Percentiles rank a stretch among this genome's conserved stretches.
Evolutionary conservation across 139 green algal genomes (phyloP).

Genomic region (Edaphochlamys debaryana): DNA sequence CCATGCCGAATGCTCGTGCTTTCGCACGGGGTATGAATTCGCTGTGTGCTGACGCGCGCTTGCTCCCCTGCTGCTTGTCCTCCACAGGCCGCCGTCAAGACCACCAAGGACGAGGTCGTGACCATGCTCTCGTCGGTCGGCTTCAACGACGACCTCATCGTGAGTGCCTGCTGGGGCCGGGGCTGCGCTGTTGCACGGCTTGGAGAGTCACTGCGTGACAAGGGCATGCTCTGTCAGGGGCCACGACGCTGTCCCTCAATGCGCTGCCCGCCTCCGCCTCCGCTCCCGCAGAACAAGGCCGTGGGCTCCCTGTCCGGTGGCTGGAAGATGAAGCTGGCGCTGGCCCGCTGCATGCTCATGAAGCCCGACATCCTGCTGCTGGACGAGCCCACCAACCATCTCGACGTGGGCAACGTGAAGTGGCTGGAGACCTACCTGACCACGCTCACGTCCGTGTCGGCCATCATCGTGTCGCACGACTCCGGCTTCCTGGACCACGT

Average conservation of each 20-base stretch:
- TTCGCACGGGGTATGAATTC: too few species aligned
- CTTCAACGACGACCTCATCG: conserved; percentile 76
- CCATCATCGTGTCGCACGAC: conserved; percentile 92
- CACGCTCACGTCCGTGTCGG: conserved; percentile 62
- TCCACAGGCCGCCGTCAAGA: conserved; percentile 40
- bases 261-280: too few species aligned
- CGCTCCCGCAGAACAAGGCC: conserved; percentile 39
- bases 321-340: conserved; percentile 94
- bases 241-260: too few species aligned
- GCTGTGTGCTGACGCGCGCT: too few species aligned
- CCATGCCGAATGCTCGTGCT: too few species aligned
- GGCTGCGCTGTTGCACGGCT: too few species aligned
- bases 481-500: conserved; percentile 89
- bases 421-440: conserved; percentile 88
- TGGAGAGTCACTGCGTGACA: too few species aligned
- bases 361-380: conserved; percentile 91
- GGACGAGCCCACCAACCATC: conserved; percentile 92
- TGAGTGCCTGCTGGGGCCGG: neutral
- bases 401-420: conserved; percentile 86
- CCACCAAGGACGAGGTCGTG: conserved; percentile 63
- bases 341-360: conserved; percentile 88
- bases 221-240: too few species aligned
- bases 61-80: conserved; percentile 30
- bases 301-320: conserved; percentile 85
- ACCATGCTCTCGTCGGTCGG: conserved; percentile 75